Evolutionary conservation across 1,284 basidiomycete genomes (phyloP).

Genomic region (Athelia psychrophila): DNA sequence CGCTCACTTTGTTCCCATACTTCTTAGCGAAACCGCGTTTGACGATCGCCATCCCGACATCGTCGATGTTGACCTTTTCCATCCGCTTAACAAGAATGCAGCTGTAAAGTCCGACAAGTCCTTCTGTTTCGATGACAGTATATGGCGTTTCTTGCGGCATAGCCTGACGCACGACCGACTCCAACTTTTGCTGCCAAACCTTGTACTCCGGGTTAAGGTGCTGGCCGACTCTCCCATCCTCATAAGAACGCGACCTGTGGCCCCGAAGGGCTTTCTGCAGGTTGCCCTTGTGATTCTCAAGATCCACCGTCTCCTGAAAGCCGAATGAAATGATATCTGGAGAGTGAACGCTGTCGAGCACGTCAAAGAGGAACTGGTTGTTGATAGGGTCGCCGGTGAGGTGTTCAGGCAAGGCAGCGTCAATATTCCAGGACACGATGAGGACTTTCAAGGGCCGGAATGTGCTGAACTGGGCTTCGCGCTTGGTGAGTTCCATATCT

Average conservation of each 20-base stretch:
- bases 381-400: constrained; percentile 65
- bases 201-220: constrained; percentile 85
- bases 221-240: constrained; percentile 67
- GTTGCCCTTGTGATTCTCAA: constrained; percentile 88
- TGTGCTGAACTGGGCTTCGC: constrained; percentile 75
- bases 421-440: constrained; percentile 93
- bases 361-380: constrained; percentile 68
- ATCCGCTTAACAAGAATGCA: constrained; percentile 82
- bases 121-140: constrained; percentile 81
- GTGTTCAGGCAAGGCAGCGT: constrained; percentile 80
- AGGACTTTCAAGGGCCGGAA: constrained; percentile 80
- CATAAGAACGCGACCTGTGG: constrained; percentile 59
- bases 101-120: constrained; percentile 87
- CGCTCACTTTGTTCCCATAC: constrained; percentile 91
- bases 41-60: constrained; percentile 75
- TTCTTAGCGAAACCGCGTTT: constrained; percentile 91
- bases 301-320: constrained; percentile 94
- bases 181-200: constrained; percentile 84
- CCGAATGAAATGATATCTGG: constrained; percentile 94
- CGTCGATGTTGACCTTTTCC: constrained; percentile 58
- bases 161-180: constrained; percentile 64
- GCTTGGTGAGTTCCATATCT: constrained; percentile 77
- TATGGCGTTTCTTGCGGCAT: constrained; percentile 73
- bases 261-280: constrained; percentile 87
- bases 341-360: constrained; percentile 62